phyloP scores from a whole-genome alignment of 78 protist species.

The Planoprotostelium fungivorum region DNA sequence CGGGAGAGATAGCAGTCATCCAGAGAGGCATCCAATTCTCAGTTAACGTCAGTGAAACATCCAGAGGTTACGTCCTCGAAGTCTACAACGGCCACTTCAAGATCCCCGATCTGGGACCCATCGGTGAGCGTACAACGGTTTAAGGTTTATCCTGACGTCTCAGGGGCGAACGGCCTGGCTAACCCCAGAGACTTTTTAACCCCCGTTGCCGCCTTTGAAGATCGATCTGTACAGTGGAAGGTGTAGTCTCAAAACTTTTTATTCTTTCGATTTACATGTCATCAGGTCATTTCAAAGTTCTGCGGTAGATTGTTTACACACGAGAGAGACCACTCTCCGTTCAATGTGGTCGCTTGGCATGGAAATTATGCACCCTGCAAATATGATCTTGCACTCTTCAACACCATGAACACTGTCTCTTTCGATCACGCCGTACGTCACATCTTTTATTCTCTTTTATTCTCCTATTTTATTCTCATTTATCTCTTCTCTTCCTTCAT shows the following conservation, averaged over 20 bases:
- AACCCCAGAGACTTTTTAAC: slow-evolving; percentile 88
- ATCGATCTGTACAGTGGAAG: background rate
- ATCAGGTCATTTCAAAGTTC: slow-evolving; percentile 66
- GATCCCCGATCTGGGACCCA: slow-evolving; percentile 93
- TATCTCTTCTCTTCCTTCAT: slow-evolving; percentile 1
- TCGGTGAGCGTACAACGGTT: slow-evolving; percentile 52
- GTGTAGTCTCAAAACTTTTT: background rate
- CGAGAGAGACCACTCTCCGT: slow-evolving; percentile 56
- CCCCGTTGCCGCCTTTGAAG: slow-evolving; percentile 85
- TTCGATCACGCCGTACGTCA: slow-evolving; percentile 82
- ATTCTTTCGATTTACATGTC: slow-evolving; percentile 4
- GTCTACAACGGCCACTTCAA: slow-evolving; percentile 80
- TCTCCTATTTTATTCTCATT: background rate
- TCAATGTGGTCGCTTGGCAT: slow-evolving; percentile 95
- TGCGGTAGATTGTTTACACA: slow-evolving; percentile 60
- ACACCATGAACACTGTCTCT: slow-evolving; percentile 81
- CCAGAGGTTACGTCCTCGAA: slow-evolving; percentile 88
- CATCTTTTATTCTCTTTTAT: background rate
- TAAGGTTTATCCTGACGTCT: background rate
- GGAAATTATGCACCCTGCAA: slow-evolving; percentile 95
- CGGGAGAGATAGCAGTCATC: slow-evolving; percentile 86
- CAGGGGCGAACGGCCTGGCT: slow-evolving; percentile 93
- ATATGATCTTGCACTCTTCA: slow-evolving; percentile 80
- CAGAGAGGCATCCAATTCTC: slow-evolving; percentile 86
- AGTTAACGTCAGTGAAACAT: slow-evolving; percentile 53